Percentiles rank a stretch among this genome's conserved stretches.
Evolutionary conservation across 208 protist genomes (phyloP).

Genomic region (Leishmania turanica): DNA sequence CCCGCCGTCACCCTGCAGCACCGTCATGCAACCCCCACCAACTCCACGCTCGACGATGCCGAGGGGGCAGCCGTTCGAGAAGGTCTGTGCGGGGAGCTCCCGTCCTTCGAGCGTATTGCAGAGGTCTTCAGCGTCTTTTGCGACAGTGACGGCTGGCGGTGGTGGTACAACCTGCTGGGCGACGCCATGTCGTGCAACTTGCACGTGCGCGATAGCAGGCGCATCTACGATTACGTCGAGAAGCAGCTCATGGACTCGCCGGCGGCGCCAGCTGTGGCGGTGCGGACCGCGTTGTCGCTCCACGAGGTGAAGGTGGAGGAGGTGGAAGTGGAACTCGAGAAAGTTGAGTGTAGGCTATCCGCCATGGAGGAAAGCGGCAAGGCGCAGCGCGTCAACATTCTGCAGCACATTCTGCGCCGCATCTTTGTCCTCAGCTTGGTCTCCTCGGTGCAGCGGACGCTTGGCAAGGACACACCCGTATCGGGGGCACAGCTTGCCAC

Average conservation of each 20-base stretch:
- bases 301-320: slow-evolving; percentile 11
- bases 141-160: slow-evolving; percentile 24
- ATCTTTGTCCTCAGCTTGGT: slow-evolving; percentile 32
- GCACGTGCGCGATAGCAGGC: slow-evolving; percentile 11
- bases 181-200: slow-evolving; percentile 28
- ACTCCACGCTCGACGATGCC: neutral
- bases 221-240: slow-evolving; percentile 10
- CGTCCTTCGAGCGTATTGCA: slow-evolving; percentile 13
- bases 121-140: slow-evolving; percentile 10
- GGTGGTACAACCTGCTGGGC: slow-evolving; percentile 29
- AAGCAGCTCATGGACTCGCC: neutral
- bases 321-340: slow-evolving; percentile 21
- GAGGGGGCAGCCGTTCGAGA: slow-evolving; percentile 8
- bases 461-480: slow-evolving; percentile 27
- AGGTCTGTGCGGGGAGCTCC: slow-evolving; percentile 16
- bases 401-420: slow-evolving; percentile 32
- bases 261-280: slow-evolving; percentile 8
- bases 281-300: slow-evolving; percentile 7
- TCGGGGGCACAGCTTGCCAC: slow-evolving; percentile 25
- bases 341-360: slow-evolving; percentile 4
- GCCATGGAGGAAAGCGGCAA: slow-evolving; percentile 24
- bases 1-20: neutral
- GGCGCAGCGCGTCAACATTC: slow-evolving; percentile 8
- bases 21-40: neutral
- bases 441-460: slow-evolving; percentile 20